Evolutionary conservation across 768 basidiomycete species (phyloP).

Genomic region (Favolaschia claudopus): DNA sequence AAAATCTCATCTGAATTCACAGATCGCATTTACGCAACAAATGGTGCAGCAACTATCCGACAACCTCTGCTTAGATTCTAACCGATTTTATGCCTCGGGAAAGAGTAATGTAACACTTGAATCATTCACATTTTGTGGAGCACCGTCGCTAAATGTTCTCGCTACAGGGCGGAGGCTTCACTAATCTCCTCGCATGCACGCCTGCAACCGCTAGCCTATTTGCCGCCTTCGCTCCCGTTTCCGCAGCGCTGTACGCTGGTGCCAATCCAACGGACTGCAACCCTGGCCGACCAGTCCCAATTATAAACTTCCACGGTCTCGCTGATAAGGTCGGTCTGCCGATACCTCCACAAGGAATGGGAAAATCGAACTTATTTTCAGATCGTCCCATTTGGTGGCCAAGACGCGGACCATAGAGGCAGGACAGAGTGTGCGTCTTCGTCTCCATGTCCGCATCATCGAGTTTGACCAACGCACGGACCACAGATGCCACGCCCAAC

Average conservation of each 20-base stretch:
- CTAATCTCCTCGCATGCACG: conserved; percentile 27
- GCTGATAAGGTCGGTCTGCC: conserved; percentile 13
- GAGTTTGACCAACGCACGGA: no score
- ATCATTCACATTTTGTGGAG: not conserved
- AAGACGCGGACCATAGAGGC: conserved; percentile 5
- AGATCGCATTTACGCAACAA: conserved; percentile 23
- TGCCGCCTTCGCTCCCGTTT: conserved; percentile 25
- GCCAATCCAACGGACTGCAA: conserved; percentile 19
- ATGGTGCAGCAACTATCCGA: conserved; percentile 16
- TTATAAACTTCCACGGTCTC: conserved; percentile 26
- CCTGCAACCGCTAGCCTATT: conserved; percentile 21
- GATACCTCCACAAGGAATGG: no score
- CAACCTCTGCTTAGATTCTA: conserved; percentile 25
- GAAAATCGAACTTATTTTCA: no score
- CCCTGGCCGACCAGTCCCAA: conserved; percentile 20
- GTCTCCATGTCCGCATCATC: not conserved
- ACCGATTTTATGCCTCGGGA: conserved; percentile 25
- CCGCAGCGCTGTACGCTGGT: conserved; percentile 23
- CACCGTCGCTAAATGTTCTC: no score
- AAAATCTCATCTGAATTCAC: not conserved
- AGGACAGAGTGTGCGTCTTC: conserved; percentile 18
- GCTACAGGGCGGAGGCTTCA: conserved; percentile 25
- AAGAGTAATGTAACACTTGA: conserved; percentile 16
- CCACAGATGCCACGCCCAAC: conserved; percentile 23
- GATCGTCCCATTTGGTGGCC: conserved; percentile 19